A percentile compares a stretch with the other conserved stretches of the same genome.
phyloP scores from a whole-genome alignment of 176 grass and related monocot genomes.

The Triticum monococcum region DNA sequence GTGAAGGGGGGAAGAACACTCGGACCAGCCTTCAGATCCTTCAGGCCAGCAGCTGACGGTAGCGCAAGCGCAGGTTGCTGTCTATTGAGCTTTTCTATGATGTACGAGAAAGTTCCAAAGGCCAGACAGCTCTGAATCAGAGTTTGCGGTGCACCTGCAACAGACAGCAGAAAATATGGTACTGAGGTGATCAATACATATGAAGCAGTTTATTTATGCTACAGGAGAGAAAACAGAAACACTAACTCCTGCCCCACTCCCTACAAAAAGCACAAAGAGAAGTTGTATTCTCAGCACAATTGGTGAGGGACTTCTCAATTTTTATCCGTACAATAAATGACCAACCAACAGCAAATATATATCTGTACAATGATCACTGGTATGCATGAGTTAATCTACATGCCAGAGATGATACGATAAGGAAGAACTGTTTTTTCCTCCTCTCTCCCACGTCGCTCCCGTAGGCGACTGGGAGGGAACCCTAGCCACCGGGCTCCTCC shows the following conservation, averaged over 20 bases:
- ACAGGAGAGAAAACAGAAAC: neutral
- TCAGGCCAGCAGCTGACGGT: neutral
- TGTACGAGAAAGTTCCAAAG: conserved; percentile 77
- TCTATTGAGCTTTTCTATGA: conserved; percentile 73
- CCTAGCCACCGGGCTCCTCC: no score
- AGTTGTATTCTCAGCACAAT: neutral
- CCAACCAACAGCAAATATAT: neutral
- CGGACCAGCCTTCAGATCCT: neutral
- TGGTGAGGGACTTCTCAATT: neutral
- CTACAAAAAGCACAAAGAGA: neutral
- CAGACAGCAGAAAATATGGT: neutral
- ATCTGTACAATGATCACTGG: neutral
- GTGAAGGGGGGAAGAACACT: conserved; percentile 67
- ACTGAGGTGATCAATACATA: neutral
- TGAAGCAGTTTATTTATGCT: neutral
- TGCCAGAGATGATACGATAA: neutral
- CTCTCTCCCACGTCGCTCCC: no score
- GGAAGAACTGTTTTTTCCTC: no score
- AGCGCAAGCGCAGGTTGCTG: conserved; percentile 61
- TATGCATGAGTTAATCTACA: neutral
- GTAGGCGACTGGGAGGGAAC: no score
- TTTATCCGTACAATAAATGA: neutral
- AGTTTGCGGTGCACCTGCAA: conserved; percentile 65
- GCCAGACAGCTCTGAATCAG: conserved; percentile 77
- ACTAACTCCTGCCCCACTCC: neutral